Evolutionary conservation across 257 asterid genomes (phyloP).

Genomic region (Thymus mandschuricus): DNA sequence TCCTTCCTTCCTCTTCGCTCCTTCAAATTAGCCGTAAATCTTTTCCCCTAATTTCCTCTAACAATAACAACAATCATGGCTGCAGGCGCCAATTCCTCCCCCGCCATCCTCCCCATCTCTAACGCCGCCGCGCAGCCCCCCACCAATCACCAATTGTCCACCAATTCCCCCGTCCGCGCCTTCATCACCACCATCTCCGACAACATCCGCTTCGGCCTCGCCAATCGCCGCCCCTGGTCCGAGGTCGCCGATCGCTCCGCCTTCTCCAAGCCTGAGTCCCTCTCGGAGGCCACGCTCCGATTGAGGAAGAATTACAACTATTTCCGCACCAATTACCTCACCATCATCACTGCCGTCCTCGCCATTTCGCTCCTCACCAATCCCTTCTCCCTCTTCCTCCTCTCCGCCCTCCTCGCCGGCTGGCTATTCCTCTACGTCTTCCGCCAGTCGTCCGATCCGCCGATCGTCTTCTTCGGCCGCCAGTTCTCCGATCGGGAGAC

Average conservation of each 20-base stretch:
- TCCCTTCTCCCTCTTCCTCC: conserved; percentile 73
- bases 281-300: conserved; percentile 72
- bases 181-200: conserved; percentile 51
- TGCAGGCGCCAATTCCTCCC: conserved; percentile 48
- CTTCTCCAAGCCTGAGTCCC: conserved; percentile 77
- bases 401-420: conserved; percentile 70
- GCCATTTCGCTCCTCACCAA: conserved; percentile 66
- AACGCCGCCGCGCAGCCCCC: conserved; percentile 45
- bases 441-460: conserved; percentile 88
- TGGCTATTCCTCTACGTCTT: conserved; percentile 87
- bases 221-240: conserved; percentile 82
- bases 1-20: not conserved
- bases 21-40: conserved; percentile 5
- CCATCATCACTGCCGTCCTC: conserved; percentile 56
- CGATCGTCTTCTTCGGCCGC: conserved; percentile 69
- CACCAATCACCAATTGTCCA: conserved; percentile 40
- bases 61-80: conserved; percentile 36
- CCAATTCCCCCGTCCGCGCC: conserved; percentile 54
- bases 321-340: conserved; percentile 71
- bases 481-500: conserved; percentile 85
- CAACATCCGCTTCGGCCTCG: conserved; percentile 57
- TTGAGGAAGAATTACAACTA: conserved; percentile 72
- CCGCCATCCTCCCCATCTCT: conserved; percentile 75
- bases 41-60: conserved; percentile 17
- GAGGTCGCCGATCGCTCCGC: conserved; percentile 76